phyloP scores from a whole-genome alignment of 108 stramenopile species.

The Nitzschia sp. region DNA sequence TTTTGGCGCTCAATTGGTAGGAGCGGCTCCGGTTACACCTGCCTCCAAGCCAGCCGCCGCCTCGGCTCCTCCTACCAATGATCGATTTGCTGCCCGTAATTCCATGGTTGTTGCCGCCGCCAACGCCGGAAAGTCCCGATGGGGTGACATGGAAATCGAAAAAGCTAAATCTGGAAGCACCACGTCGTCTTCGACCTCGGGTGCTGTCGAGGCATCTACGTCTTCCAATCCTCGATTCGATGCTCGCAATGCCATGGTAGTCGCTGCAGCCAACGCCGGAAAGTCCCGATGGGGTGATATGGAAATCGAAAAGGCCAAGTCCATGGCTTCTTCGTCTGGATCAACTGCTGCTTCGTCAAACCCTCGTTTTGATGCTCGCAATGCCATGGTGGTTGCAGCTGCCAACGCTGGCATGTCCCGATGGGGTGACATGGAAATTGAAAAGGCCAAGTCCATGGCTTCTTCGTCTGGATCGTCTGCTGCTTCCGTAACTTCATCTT shows the following conservation, averaged over 20 bases:
- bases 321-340: background rate
- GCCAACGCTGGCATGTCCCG: slow-evolving; percentile 62
- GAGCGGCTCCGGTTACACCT: slow-evolving; percentile 3
- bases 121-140: slow-evolving; percentile 72
- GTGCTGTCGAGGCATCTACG: no score
- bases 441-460: slow-evolving; percentile 22
- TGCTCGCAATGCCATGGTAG: slow-evolving; percentile 54
- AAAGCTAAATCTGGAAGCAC: slow-evolving; percentile 19
- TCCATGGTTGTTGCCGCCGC: slow-evolving; percentile 60
- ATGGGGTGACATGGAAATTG: slow-evolving; percentile 59
- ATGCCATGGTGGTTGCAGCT: slow-evolving; percentile 45
- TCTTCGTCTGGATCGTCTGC: background rate
- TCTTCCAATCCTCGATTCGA: background rate
- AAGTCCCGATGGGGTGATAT: slow-evolving; percentile 72
- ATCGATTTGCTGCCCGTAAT: slow-evolving; percentile 37
- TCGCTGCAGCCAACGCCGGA: slow-evolving; percentile 57
- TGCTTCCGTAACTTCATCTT: background rate
- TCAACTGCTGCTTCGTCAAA: background rate
- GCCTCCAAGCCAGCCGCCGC: background rate
- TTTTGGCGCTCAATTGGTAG: slow-evolving; percentile 36
- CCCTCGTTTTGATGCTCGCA: slow-evolving; percentile 30
- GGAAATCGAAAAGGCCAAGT: slow-evolving; percentile 31
- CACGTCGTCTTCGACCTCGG: no score
- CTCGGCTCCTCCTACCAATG: background rate
- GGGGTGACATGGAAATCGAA: slow-evolving; percentile 66